phyloP scores from a whole-genome alignment of 2,329 filamentous ascomycete genomes.

The Cytospora piceicola region DNA sequence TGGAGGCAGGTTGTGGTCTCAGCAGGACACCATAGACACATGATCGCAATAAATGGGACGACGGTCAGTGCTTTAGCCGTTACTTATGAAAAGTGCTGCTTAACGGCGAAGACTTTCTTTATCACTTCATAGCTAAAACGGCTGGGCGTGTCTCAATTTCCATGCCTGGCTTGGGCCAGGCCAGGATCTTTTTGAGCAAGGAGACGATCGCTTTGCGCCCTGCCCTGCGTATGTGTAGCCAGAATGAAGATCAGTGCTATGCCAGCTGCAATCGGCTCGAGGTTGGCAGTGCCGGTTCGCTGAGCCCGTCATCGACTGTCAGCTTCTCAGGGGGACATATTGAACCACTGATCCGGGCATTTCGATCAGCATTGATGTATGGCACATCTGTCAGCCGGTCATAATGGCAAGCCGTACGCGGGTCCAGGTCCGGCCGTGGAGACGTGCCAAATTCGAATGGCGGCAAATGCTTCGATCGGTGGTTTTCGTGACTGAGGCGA shows the following conservation, averaged over 20 bases:
- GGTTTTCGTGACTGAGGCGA: not conserved
- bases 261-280: constrained; percentile 48
- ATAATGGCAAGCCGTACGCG: constrained; percentile 45
- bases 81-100: not conserved
- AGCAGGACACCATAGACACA: no score
- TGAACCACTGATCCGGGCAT: constrained; percentile 49
- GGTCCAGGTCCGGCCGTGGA: constrained; percentile 44
- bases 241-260: constrained; percentile 49
- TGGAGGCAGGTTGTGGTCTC: no score
- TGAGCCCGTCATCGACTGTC: constrained; percentile 42
- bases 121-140: constrained; percentile 45
- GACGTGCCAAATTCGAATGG: constrained; percentile 35
- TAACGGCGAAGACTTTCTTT: not conserved
- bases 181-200: constrained; percentile 57
- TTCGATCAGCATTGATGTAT: constrained; percentile 49
- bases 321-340: constrained; percentile 52
- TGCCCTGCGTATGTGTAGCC: constrained; percentile 44
- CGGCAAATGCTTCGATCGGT: not conserved
- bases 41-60: not conserved
- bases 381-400: constrained; percentile 46
- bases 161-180: constrained; percentile 56
- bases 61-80: not conserved
- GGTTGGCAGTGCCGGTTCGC: constrained; percentile 44
- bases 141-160: constrained; percentile 54
- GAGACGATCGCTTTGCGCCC: constrained; percentile 59